Base-by-base conservation (phyloP, 192 early-diverging fungal species). In the Coemansia sp. region DNA sequence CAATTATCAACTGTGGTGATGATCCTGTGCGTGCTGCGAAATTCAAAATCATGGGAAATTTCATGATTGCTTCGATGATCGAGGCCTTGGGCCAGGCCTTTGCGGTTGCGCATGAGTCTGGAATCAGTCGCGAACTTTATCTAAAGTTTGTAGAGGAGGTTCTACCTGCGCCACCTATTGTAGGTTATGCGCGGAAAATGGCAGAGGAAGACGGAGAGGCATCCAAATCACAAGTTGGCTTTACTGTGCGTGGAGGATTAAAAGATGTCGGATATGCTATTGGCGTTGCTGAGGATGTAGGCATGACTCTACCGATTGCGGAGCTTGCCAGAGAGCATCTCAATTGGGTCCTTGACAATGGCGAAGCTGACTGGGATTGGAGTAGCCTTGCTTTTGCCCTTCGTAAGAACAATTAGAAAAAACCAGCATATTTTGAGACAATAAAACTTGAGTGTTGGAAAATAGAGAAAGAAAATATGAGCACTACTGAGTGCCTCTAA, bases 11-110 rank as follows among this genome's bases (percentile, higher is more conserved):
- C 22, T 58, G 85, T 27, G 85, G 85, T 5, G 48, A 69, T 2
- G 77, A 87, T 53, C 73, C 73, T 1, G 51, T 55, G 9, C 34
- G 61, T 0, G 86, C 84, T 1, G 71, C 81, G 3, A 64, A 64
- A 1, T 84, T 87, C 65, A 92, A 92, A 57, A 71, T 92, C 8
- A 55, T 85, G 32, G 88, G 88, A 54, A 92, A 92, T 57, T 92
- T 85, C 48, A 82, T 92, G 56, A 69, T 92, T 23, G 69, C 68
- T 0, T 65, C 82, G 1, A 66, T 78, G 4, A 60, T 88, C 19
- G 88, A 92, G 66, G 56, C 85, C 3, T 48, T 92, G 7, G 84
- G 87, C 0, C 87, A 92, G 55, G 90, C 85, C 5, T 56, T 86
- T 44, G 85, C 82, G 0, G 76, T 90, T 1, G 86, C 85, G 0